Percentiles rank a stretch among this genome's conserved stretches.
Conservation (phyloP, 176 grass and related monocot genomes). For the Aegilops speltoides region DNA sequence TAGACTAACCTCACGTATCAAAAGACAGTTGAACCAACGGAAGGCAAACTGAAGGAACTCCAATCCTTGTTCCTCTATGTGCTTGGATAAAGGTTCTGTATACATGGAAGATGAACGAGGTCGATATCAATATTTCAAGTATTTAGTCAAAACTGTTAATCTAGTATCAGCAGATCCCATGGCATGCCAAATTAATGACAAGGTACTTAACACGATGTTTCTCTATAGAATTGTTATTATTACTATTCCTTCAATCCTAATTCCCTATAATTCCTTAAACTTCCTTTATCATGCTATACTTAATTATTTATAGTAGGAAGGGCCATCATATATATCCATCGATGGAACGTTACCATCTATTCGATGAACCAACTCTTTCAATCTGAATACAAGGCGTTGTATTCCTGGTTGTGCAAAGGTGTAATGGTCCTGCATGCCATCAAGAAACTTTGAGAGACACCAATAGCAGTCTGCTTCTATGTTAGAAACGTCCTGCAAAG, state of each 20-base stretch:
- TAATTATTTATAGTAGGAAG: constrained; percentile 13
- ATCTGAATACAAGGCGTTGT: constrained; percentile 89
- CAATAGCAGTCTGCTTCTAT: constrained; percentile 97
- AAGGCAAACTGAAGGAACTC: constrained; percentile 99
- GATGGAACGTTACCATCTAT: constrained; percentile 71
- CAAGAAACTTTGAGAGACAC: constrained; percentile 95
- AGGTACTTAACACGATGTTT: background rate
- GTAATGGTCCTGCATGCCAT: constrained; percentile 98
- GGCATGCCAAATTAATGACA: background rate
- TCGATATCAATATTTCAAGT: background rate
- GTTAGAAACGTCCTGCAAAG: constrained; percentile 62
- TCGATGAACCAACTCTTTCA: constrained; percentile 83
- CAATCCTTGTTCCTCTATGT: constrained; percentile 94
- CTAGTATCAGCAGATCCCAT: background rate
- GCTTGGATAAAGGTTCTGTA: constrained; percentile 87
- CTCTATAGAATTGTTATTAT: background rate
- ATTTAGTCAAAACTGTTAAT: background rate
- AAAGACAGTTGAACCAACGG: constrained; percentile 96
- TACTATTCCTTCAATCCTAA: background rate
- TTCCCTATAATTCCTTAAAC: background rate
- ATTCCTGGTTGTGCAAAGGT: constrained; percentile 98
- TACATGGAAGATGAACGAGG: constrained; percentile 1
- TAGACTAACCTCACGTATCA: constrained; percentile 89
- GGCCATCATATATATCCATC: background rate
- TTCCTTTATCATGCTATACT: background rate